Evolutionary conservation across 805 yeast genomes (phyloP).

Genomic region (Candida insectorum): DNA sequence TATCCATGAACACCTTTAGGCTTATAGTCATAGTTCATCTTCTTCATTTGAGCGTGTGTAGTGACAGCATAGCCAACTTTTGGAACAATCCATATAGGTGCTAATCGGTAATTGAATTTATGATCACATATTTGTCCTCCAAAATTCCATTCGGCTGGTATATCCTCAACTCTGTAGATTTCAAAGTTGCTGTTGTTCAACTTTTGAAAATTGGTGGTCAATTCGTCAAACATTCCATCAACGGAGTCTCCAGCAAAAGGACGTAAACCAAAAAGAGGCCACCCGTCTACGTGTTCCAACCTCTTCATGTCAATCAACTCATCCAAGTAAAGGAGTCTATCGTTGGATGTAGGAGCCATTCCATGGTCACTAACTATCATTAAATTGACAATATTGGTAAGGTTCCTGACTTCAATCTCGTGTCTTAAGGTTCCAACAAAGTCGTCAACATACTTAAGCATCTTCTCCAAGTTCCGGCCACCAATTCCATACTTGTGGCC

Average conservation of each 20-base stretch:
- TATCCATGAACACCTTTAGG: conserved; percentile 86
- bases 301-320: conserved; percentile 56
- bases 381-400: conserved; percentile 65
- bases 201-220: conserved; percentile 20
- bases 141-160: conserved; percentile 54
- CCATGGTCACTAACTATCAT: conserved; percentile 89
- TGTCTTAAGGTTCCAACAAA: conserved; percentile 50
- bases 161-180: conserved; percentile 52
- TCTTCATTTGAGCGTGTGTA: conserved; percentile 54
- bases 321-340: conserved; percentile 67
- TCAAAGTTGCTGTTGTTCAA: conserved; percentile 30
- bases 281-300: conserved; percentile 69
- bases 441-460: conserved; percentile 61
- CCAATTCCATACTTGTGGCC: conserved; percentile 73
- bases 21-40: conserved; percentile 45
- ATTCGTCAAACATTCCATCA: conserved; percentile 45
- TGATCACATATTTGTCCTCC: conserved; percentile 37
- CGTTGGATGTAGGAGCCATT: conserved; percentile 81
- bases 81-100: conserved; percentile 86
- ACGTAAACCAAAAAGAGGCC: conserved; percentile 82
- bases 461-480: conserved; percentile 54
- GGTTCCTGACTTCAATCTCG: conserved; percentile 52
- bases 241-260: conserved; percentile 43
- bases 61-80: conserved; percentile 75
- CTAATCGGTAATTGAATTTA: conserved; percentile 57